Evolutionary conservation across 306 rosid species (phyloP).

Genomic region (Vachellia pachyceras): DNA sequence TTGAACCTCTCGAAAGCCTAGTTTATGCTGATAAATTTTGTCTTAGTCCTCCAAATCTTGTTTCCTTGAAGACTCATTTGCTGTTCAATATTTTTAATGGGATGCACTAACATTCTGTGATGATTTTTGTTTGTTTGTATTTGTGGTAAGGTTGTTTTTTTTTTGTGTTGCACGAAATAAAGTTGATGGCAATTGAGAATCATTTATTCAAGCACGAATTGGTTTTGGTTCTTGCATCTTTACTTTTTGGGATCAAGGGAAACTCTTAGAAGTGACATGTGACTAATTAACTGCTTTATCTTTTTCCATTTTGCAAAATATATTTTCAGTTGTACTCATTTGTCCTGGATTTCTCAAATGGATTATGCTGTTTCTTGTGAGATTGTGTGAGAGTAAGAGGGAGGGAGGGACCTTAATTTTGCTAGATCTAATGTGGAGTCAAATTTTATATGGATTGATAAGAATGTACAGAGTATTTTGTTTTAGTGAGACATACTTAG

Average conservation of each 20-base stretch:
- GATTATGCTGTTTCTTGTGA: not conserved
- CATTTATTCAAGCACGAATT: too few relatives aligned
- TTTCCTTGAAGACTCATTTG: constrained; percentile 5
- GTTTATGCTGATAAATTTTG: too few relatives aligned
- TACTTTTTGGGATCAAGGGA: not conserved
- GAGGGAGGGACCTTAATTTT: not conserved
- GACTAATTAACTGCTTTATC: not conserved
- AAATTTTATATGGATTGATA: not conserved
- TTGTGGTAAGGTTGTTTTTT: too few relatives aligned
- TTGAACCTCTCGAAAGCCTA: not conserved
- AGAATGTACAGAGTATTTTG: not conserved
- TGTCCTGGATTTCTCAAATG: not conserved
- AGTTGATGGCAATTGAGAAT: too few relatives aligned
- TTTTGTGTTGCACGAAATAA: too few relatives aligned
- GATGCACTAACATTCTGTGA: not conserved
- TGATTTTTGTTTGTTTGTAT: not conserved
- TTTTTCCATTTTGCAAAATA: not conserved
- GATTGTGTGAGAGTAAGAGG: not conserved
- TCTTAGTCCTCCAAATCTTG: not conserved
- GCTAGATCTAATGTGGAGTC: not conserved
- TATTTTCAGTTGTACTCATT: not conserved
- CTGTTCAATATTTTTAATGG: not conserved
- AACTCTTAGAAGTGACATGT: not conserved
- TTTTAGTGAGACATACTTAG: too few relatives aligned
- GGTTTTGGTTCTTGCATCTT: too few relatives aligned